A percentile compares a stretch with the other conserved stretches of the same genome.
Conservation (phyloP, 345 rosid genomes). For the Eucalyptus pauciflora region DNA sequence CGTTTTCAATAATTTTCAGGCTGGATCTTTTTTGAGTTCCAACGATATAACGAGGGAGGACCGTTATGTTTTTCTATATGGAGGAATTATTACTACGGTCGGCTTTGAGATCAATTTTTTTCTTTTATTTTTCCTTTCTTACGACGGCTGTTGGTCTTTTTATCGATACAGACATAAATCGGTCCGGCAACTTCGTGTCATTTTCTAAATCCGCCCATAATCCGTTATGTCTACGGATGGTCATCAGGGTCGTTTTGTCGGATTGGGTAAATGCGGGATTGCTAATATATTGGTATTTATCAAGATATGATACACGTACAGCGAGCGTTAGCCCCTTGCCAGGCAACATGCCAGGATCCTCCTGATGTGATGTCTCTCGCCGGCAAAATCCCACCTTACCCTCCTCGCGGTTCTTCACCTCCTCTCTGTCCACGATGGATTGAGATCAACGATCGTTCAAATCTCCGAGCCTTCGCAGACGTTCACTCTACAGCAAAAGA, state of each 20-base stretch:
- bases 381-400: neutral
- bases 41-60: neutral
- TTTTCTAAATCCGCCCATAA: neutral
- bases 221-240: neutral
- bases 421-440: neutral
- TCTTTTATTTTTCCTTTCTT: neutral
- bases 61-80: neutral
- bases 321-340: neutral
- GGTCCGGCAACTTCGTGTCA: neutral
- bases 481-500: neutral
- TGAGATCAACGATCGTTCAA: neutral
- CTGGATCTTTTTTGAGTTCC: neutral
- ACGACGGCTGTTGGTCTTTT: neutral
- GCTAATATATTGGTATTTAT: neutral
- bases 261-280: neutral
- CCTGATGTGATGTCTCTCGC: neutral
- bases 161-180: neutral
- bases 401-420: neutral
- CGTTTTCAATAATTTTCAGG: neutral
- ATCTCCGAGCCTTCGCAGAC: neutral
- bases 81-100: neutral
- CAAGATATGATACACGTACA: neutral
- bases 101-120: neutral
- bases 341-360: neutral
- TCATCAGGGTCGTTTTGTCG: neutral